Evolutionary conservation across 768 basidiomycete genomes (phyloP), one percentile per base, ranked within the genome.

Genomic region (Pleurotus cornucopiae): DNA sequence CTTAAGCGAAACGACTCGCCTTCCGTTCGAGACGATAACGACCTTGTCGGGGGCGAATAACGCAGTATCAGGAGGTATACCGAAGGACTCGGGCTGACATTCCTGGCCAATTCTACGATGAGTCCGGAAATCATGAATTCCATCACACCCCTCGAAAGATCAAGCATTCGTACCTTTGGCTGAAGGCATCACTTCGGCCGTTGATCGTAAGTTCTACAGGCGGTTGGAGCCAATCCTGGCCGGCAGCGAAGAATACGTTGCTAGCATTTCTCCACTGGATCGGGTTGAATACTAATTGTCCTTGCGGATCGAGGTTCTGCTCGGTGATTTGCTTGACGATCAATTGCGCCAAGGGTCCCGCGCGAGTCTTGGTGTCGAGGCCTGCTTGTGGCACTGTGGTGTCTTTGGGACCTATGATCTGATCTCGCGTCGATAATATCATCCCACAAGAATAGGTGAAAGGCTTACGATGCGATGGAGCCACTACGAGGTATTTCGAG

Each of bases 331-430:
- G 63, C 60, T 78, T 63, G 25, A 69, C 67, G 61, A 75, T 73
- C 16, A 68, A 60, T 53, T 64, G 66, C 3, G 74, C 73, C 45
- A 76, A 67, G 2, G 68, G 69, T 13, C 68, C 66, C 14, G 64
- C 72, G 23, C 75, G 70, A 1, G 54, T 67, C 40, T 69, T 71
- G 21, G 81, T 81, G 63, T 83, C 76, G n/a, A 84, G 66, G 1
- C 81, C 81, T 30, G 81, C 78, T 64, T 84, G 80, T n/a, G 82
- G 81, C 34, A 74, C 76, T 0, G 80, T 81, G 2, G 74, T 77
- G 25, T 65, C 54, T 62, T 77, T 83, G 2, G 81, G 78, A 25
- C 41, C 54, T 14, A 55, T 46, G 26, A 46, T 55, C 54, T 55
- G 25, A 55, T 21, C 26, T 0, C 5, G 2, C 5, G 30, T 38